Percentiles rank a stretch among this genome's conserved stretches.
Evolutionary conservation across 208 protist species (phyloP).

Genomic region (Trypanosomatidae sp.): DNA sequence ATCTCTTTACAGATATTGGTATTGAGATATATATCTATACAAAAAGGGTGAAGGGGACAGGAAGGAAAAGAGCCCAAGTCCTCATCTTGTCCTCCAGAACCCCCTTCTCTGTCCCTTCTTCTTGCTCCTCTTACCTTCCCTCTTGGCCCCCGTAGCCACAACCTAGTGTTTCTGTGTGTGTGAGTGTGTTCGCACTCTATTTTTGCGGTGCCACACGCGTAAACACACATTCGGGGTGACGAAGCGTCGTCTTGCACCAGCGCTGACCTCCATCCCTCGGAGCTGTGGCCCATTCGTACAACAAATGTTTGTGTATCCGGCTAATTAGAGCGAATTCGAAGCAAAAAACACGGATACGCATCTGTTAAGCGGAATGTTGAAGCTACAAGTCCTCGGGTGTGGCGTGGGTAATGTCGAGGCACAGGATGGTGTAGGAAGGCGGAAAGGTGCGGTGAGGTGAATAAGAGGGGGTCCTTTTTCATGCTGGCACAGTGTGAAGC

Average conservation of each 20-base stretch:
- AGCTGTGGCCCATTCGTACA: background rate
- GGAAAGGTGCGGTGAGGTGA: background rate
- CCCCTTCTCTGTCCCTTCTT: background rate
- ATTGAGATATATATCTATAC: background rate
- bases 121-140: background rate
- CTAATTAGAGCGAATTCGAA: background rate
- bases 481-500: background rate
- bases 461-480: background rate
- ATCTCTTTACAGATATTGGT: background rate
- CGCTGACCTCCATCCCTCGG: background rate
- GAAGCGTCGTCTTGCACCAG: constrained; percentile 1
- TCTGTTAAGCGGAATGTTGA: background rate
- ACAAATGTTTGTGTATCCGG: background rate
- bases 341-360: background rate
- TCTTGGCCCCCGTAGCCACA: background rate
- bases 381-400: background rate
- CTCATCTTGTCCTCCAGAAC: background rate
- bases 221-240: background rate
- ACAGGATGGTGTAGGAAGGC: background rate
- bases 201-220: background rate
- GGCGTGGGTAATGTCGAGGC: background rate
- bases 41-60: background rate
- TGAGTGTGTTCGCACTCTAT: background rate
- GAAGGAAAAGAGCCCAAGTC: background rate
- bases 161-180: background rate